Base-by-base conservation (phyloP, 2,329 filamentous ascomycete genomes). In the Ambrosiella xylebori region DNA sequence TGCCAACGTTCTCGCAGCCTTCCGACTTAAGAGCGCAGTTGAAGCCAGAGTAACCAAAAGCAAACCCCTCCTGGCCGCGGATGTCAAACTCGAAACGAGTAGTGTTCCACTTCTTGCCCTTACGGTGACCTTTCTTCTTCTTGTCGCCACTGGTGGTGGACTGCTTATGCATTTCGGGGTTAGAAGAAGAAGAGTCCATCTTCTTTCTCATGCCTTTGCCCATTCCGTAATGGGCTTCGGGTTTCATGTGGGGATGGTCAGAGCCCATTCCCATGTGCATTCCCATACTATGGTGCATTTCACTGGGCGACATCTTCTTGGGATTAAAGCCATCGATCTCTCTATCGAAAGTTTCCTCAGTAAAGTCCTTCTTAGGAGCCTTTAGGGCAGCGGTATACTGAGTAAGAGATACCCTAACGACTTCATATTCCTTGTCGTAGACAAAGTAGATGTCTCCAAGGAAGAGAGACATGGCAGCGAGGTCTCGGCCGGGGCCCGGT, bases 21-120 rank as follows among this genome's bases (percentile, higher is more conserved):
- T 52, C 40, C 9, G 47, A 49, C 35, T 40, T 37, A 17, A 59
- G 38, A 13, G 57, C 59, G 51, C 59, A 61, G 7, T 47, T 47
- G 57, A 59, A 61, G 15, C 39, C 53, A 38, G 57, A 59, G 38
- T 61, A 61, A 12, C 57, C 59, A 59, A 61, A 61, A 7, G 54
- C 59, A n/a, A 61, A 35, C 6, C 59, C 59, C 19, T 61, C 53
- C 37, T 59, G 59, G 13, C 59, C 53, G 27, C 53, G 57, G 15
- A 59, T 35, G 19, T 55, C 40, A 54, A 60, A 60, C 13, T 60
- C 19, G 11, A 52, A 61, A 11, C 27, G 38, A n/a, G 56, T 51
- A 1, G 56, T 53, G 13, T 11, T 39, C 59, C 59, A 60, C 27
- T 60, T 55, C 12, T 37, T 38, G 27, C 27, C 27, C 4, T 27